phyloP scores from a whole-genome alignment of 306 rosid genomes.

The Acacia crassicarpa region DNA sequence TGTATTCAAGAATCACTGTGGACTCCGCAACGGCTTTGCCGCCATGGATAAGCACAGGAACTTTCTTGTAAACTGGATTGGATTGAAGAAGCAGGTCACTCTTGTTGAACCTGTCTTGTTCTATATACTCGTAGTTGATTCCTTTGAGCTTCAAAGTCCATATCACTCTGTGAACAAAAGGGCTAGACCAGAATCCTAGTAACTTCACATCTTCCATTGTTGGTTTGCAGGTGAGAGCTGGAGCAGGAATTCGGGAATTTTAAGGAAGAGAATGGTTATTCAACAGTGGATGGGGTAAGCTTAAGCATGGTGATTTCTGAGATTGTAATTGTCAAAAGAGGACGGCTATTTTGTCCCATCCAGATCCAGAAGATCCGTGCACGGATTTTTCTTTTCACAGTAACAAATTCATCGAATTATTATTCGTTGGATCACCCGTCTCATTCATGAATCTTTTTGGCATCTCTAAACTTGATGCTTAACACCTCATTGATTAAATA shows the following conservation, averaged over 20 bases:
- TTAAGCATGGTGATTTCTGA: background rate
- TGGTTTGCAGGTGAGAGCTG: background rate
- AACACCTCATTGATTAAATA: background rate
- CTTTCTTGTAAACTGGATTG: constrained; percentile 53
- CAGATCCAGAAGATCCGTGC: too few relatives aligned
- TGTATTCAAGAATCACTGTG: constrained; percentile 44
- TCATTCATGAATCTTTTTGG: background rate
- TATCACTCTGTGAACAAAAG: constrained; percentile 43
- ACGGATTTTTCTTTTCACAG: background rate
- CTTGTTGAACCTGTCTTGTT: constrained; percentile 40
- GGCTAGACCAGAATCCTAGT: constrained; percentile 53
- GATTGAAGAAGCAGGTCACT: constrained; percentile 42
- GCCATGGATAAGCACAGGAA: constrained; percentile 52
- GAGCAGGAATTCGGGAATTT: background rate
- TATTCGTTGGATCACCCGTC: background rate
- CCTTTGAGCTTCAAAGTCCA: constrained; percentile 51
- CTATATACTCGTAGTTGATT: constrained; percentile 44
- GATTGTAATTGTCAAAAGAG: background rate
- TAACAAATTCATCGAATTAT: background rate
- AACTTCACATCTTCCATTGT: constrained; percentile 43
- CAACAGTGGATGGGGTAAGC: background rate
- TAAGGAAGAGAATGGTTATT: background rate
- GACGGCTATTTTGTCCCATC: background rate
- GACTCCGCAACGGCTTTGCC: constrained; percentile 48
- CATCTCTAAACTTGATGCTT: background rate